Conservation (phyloP, 441 rosid genomes). For the Adansonia gregorii region DNA sequence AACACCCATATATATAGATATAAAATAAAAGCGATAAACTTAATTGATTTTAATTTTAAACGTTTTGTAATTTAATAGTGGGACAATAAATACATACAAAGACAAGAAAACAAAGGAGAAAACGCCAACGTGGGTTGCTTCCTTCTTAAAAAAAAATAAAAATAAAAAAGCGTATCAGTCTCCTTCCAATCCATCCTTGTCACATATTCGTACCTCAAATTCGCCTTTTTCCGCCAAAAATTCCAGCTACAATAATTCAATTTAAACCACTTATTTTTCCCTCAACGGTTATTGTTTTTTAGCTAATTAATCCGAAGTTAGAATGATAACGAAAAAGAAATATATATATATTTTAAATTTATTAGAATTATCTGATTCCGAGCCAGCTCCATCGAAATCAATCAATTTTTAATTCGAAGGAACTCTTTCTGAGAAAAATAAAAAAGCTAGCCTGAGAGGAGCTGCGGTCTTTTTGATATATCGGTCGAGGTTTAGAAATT, state of each 20-base stretch:
- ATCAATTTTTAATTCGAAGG: not conserved
- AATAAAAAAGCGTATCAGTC: not conserved
- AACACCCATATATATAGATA: too few species aligned
- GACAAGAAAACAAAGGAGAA: not conserved
- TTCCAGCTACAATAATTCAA: not conserved
- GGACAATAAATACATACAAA: not conserved
- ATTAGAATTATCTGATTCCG: not conserved
- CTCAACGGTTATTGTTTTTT: not conserved
- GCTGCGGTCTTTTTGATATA: not conserved
- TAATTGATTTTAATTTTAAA: too few species aligned
- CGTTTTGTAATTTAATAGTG: too few species aligned
- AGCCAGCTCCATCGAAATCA: not conserved
- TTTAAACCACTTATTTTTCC: not conserved
- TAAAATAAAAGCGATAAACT: too few species aligned
- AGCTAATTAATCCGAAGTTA: not conserved
- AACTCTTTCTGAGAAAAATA: not conserved
- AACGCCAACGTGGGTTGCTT: not conserved
- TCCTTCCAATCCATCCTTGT: too few species aligned
- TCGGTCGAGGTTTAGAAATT: not conserved
- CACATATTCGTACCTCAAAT: not conserved
- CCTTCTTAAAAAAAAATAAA: not conserved
- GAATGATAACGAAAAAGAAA: not conserved
- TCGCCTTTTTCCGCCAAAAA: constrained; percentile 30
- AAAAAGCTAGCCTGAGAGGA: not conserved
- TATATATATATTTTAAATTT: not conserved